phyloP scores from a whole-genome alignment of 305 asterid genomes.

The Fraxinus albicans region DNA sequence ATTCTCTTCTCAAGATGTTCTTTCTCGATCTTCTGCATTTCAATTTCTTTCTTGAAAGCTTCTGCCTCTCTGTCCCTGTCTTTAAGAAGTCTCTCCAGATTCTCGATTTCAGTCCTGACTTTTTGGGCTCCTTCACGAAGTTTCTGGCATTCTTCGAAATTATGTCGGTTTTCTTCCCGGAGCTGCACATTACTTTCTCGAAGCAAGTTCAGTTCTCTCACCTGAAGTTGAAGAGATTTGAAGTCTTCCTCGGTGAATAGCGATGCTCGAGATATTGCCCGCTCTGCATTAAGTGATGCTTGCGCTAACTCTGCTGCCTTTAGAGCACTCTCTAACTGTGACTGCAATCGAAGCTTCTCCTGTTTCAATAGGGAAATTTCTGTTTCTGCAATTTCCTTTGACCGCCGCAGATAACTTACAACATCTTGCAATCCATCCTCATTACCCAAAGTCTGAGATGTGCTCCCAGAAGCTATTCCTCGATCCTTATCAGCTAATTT shows the following conservation, averaged over 20 bases:
- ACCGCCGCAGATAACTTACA: slow-evolving; percentile 81
- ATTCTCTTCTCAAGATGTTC: slow-evolving; percentile 54
- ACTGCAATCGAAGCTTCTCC: slow-evolving; percentile 81
- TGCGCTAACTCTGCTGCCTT: slow-evolving; percentile 82
- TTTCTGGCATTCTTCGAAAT: slow-evolving; percentile 91
- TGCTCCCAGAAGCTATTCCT: slow-evolving; percentile 57
- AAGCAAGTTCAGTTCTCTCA: slow-evolving; percentile 82
- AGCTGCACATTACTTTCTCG: slow-evolving; percentile 95
- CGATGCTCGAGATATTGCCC: slow-evolving; percentile 59
- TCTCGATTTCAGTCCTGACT: slow-evolving; percentile 57
- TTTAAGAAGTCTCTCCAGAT: slow-evolving; percentile 50
- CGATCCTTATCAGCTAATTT: slow-evolving; percentile 79
- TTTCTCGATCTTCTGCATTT: slow-evolving; percentile 50
- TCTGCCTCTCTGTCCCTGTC: slow-evolving; percentile 62
- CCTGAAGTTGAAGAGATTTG: slow-evolving; percentile 75
- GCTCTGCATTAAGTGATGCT: slow-evolving; percentile 60
- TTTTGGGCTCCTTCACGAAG: slow-evolving; percentile 69
- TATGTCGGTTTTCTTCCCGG: slow-evolving; percentile 86
- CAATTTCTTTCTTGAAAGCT: slow-evolving; percentile 60
- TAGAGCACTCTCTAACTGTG: slow-evolving; percentile 78
- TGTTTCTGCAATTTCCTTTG: slow-evolving; percentile 91
- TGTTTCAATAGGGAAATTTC: slow-evolving; percentile 86
- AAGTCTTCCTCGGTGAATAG: slow-evolving; percentile 76
- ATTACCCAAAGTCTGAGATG: slow-evolving; percentile 43
- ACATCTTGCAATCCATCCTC: slow-evolving; percentile 80